phyloP scores from a whole-genome alignment of 73 alveolate species.

The Paramecium tetraurelia region DNA sequence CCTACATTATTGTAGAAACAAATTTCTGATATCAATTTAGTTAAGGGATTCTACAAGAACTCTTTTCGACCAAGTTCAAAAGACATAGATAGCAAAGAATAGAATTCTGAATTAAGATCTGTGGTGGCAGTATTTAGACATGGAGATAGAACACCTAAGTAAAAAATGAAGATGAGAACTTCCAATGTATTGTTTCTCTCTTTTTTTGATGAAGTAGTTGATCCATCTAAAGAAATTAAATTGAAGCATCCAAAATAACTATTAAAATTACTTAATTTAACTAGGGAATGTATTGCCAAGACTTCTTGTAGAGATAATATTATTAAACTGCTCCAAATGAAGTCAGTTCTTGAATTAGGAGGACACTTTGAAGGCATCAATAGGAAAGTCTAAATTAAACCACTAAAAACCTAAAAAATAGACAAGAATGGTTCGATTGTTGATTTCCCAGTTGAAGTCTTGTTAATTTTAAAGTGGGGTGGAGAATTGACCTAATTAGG shows the following conservation, averaged over 20 bases:
- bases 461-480: conserved; percentile 92
- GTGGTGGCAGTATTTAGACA: conserved; percentile 96
- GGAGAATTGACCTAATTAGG: conserved; percentile 96
- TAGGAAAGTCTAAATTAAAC: conserved; percentile 57
- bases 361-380: conserved; percentile 66
- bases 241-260: conserved; percentile 74
- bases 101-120: conserved; percentile 90
- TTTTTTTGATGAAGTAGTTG: conserved; percentile 77
- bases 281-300: conserved; percentile 73
- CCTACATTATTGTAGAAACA: conserved; percentile 17
- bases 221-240: conserved; percentile 72
- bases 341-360: conserved; percentile 79
- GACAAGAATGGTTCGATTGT: conserved; percentile 14
- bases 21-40: background rate
- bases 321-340: conserved; percentile 84
- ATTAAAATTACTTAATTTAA: conserved; percentile 69
- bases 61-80: conserved; percentile 30
- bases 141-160: conserved; percentile 96
- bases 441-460: conserved; percentile 69
- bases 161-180: conserved; percentile 93
- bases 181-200: conserved; percentile 71
- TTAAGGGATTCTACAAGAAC: conserved; percentile 37
- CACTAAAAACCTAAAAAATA: background rate
- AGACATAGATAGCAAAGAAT: conserved; percentile 52
- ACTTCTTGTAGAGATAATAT: conserved; percentile 70